These are phyloP conservation scores for Solanum bulbocastanum DNA, from an alignment of 257 asterid genomes.

Conservation along the genomic window DNA sequence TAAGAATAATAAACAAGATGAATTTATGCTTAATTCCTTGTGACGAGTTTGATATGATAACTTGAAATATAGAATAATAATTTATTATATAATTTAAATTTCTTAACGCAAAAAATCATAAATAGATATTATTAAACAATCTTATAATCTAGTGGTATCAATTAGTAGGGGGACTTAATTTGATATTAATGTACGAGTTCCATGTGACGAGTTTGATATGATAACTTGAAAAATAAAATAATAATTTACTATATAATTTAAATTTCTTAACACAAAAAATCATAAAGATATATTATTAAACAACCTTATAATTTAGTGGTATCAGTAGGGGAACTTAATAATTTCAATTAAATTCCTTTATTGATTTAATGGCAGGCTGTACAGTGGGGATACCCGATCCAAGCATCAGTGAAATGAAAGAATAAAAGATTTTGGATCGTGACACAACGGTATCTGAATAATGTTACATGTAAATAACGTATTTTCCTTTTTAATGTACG, in stretches of 20 bases:
- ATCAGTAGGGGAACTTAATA: background rate
- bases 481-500: background rate
- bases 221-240: background rate
- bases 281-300: background rate
- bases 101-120: background rate
- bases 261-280: background rate
- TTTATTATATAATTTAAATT: too few species aligned
- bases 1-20: background rate
- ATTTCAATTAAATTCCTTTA: background rate
- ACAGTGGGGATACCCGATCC: slow-evolving; percentile 82
- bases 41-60: background rate
- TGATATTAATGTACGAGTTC: background rate
- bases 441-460: background rate
- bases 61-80: background rate
- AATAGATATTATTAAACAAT: background rate
- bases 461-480: slow-evolving; percentile 19
- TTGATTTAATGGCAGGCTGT: slow-evolving; percentile 44
- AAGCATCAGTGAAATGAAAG: slow-evolving; percentile 35
- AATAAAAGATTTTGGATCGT: background rate
- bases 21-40: background rate
- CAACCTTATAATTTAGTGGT: background rate
- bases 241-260: background rate
- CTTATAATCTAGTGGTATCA: background rate
- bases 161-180: too few species aligned
- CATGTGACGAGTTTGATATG: background rate